phyloP scores from a whole-genome alignment of 2,329 filamentous ascomycete species.

The Fusarium duplospermum region DNA sequence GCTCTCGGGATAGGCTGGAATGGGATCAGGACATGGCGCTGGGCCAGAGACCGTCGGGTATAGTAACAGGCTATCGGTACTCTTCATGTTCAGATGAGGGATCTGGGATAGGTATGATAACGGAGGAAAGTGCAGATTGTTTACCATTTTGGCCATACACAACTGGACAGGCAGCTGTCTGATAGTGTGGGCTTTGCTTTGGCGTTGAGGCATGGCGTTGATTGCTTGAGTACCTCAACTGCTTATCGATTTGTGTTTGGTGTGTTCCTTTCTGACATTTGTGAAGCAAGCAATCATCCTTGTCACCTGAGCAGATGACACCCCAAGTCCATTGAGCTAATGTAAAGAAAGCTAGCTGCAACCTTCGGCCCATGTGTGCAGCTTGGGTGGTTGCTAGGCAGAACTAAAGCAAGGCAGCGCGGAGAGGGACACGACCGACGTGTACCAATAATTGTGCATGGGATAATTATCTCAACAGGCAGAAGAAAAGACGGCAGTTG shows the following conservation, averaged over 20 bases:
- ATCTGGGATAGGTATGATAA: background rate
- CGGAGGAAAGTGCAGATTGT: background rate
- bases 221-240: background rate
- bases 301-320: background rate
- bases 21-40: constrained; percentile 6
- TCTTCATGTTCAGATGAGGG: background rate
- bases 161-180: background rate
- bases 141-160: background rate
- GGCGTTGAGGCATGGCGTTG: background rate
- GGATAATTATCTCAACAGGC: background rate
- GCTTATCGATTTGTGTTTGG: background rate
- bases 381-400: background rate
- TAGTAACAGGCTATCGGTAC: background rate
- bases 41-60: background rate
- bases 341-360: background rate
- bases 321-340: background rate
- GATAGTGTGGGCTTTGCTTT: background rate
- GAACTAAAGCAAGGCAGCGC: background rate
- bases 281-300: background rate
- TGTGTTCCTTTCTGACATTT: background rate
- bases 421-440: background rate
- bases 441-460: background rate
- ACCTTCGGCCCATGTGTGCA: background rate
- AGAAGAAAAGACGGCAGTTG: background rate
- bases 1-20: constrained; percentile 1